Base-by-base conservation (phyloP, 306 rosid genomes). In the Citrullus amarus region DNA sequence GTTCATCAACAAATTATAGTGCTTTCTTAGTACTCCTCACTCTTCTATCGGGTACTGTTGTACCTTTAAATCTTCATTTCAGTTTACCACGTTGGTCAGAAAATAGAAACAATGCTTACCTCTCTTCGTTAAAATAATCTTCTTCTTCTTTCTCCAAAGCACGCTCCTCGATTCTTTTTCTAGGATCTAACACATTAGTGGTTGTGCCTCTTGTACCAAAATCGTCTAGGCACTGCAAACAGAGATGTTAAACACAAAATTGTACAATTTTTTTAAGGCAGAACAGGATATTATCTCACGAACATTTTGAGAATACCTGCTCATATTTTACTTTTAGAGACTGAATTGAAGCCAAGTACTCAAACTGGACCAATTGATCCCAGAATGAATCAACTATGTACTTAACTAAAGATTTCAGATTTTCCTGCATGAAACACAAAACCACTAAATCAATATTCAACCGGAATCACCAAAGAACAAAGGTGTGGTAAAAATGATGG, bases 101-200 rank as follows among this genome's bases (percentile, higher is more conserved):
- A 39, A 6, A 44, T 41, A 78, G 20, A 66, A 60, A 56, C 44
- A 59, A 79, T 50, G 54, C 71, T 39, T 85, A 93, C 98, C 96
- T 92, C 83, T 94, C 97, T 86, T 88, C 95, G 46, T 92, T 94
- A 67, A 94, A 94, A 85, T 94, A 92, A 20, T 93, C 96, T 51
- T 94, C 98, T 82, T 92, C 98, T 83, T 94, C 97, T 82, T 87
- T 92, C 83, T 92, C 98, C 82, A 90, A 83, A 81, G 91, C 95
- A 66, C 96, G 96, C 84, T 94, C 97, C 86, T 94, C 98, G 65
- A 60, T 84, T 81, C 91, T 82, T 83, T 88, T 92, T 85, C 95
- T 86, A 71, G 90, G 85, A 71, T 90, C 98, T 46, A 87, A 71
- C 81, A 75, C 93, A 66, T 82, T 76, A 53, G 25, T 28, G 61